Percentiles rank a stretch among this genome's conserved stretches.
Evolutionary conservation across 441 rosid species (phyloP).

Genomic region (Rhodomyrtus psidioides): DNA sequence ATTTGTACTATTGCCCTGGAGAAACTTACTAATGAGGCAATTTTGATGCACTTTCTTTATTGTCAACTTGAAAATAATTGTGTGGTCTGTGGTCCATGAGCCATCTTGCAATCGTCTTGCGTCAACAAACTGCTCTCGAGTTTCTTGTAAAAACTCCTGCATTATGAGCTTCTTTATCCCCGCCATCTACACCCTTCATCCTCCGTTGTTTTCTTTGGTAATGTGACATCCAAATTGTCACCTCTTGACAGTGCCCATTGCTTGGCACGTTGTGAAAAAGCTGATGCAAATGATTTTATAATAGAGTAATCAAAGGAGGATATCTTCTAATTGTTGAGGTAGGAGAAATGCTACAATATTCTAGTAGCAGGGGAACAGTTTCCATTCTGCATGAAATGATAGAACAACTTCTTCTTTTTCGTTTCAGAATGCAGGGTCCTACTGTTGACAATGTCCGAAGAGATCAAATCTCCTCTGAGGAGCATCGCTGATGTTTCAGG

Average conservation of each 20-base stretch:
- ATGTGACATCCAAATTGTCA: not conserved
- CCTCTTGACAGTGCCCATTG: not conserved
- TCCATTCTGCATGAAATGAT: not conserved
- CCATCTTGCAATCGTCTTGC: not conserved
- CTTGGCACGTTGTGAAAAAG: not conserved
- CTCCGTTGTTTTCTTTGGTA: not conserved
- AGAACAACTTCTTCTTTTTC: not conserved
- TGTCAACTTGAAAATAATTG: not conserved
- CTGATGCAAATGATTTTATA: not conserved
- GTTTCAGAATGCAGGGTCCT: constrained; percentile 46
- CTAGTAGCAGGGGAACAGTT: not conserved
- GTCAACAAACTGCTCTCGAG: not conserved
- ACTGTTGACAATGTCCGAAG: constrained; percentile 33
- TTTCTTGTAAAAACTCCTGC: not conserved
- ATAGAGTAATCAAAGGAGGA: not conserved
- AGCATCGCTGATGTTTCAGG: constrained; percentile 31
- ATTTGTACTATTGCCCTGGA: not conserved
- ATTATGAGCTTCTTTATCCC: not conserved
- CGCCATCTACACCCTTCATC: not conserved
- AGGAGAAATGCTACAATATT: not conserved
- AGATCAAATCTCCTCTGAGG: constrained; percentile 28
- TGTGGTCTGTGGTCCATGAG: not conserved
- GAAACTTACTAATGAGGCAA: not conserved
- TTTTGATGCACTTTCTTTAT: not conserved
- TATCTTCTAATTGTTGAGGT: not conserved